Percentiles rank a stretch among this genome's conserved stretches.
Conservation (phyloP, 352 stramenopile species). For the Saprolegnia diclina region DNA sequence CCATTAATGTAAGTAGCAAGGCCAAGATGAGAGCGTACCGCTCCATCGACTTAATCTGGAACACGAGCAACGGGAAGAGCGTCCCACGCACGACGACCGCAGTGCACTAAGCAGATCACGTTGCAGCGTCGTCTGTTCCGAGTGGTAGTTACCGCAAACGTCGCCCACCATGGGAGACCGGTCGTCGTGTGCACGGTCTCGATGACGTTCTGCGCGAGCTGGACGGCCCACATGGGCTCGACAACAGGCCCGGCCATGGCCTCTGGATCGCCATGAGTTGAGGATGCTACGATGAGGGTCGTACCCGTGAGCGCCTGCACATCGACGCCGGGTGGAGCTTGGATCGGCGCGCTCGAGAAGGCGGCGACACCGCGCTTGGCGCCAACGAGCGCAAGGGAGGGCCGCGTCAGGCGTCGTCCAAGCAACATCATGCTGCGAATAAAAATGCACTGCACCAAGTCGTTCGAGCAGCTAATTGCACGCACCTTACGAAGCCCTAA, state of each 20-base stretch:
- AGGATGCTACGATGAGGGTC: not conserved
- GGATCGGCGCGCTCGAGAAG: not conserved
- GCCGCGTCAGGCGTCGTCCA: not conserved
- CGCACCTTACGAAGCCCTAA: not conserved
- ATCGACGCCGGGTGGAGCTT: not conserved
- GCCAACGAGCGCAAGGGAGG: not conserved
- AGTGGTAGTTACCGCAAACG: conserved; percentile 37
- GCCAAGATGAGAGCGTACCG: conserved; percentile 29
- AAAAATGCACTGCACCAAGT: not conserved
- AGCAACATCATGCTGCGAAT: not conserved
- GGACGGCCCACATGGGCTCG: conserved; percentile 36
- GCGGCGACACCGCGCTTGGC: not conserved
- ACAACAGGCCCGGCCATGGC: not conserved
- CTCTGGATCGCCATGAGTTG: not conserved
- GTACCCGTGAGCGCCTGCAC: not conserved
- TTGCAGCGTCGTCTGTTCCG: not conserved
- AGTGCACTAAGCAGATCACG: conserved; percentile 34
- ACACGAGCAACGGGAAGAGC: conserved; percentile 70
- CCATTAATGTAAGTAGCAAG: not conserved
- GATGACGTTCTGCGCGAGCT: conserved; percentile 51
- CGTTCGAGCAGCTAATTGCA: not conserved
- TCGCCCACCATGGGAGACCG: conserved; percentile 72
- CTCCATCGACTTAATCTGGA: conserved; percentile 61
- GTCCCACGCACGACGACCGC: conserved; percentile 55
- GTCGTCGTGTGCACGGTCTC: conserved; percentile 58